Conservation (phyloP, 345 rosid species). For the Eucalyptus leucophloia region DNA sequence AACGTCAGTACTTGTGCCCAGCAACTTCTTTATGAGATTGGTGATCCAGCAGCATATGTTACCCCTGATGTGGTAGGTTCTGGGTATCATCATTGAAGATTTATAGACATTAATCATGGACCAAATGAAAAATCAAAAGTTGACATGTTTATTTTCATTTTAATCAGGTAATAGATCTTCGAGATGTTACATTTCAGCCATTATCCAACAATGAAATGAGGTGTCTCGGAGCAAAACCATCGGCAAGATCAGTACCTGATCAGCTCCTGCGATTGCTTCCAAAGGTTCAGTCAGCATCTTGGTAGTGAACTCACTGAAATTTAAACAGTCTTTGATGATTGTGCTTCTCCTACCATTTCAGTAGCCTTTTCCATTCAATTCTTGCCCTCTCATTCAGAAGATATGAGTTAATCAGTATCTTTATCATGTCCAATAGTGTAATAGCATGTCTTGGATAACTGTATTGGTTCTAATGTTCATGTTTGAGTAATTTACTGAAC, state of each 20-base stretch:
- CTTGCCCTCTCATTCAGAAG: not conserved
- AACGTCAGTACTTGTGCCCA: slow-evolving; percentile 65
- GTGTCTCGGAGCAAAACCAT: slow-evolving; percentile 69
- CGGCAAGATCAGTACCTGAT: slow-evolving; percentile 38
- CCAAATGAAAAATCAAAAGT: not conserved
- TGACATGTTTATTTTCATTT: not conserved
- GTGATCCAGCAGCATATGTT: slow-evolving; percentile 78
- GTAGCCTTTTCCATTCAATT: not conserved
- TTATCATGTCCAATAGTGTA: not conserved
- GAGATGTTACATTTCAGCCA: slow-evolving; percentile 54
- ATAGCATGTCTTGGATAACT: not conserved
- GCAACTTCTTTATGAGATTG: slow-evolving; percentile 88
- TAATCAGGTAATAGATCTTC: slow-evolving; percentile 59
- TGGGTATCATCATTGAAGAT: not conserved
- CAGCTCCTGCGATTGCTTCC: slow-evolving; percentile 68
- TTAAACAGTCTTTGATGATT: not conserved
- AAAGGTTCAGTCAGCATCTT: slow-evolving; percentile 22
- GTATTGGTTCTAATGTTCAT: not conserved
- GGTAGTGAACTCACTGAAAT: not conserved
- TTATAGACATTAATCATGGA: not conserved
- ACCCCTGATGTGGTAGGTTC: slow-evolving; percentile 87
- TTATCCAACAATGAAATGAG: slow-evolving; percentile 48
- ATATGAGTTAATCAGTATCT: not conserved
- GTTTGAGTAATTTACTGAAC: not conserved
- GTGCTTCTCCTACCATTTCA: not conserved